These are phyloP conservation scores for Leccinum imitatum DNA, from an alignment of 768 basidiomycete genomes.

Conservation along the genomic window DNA sequence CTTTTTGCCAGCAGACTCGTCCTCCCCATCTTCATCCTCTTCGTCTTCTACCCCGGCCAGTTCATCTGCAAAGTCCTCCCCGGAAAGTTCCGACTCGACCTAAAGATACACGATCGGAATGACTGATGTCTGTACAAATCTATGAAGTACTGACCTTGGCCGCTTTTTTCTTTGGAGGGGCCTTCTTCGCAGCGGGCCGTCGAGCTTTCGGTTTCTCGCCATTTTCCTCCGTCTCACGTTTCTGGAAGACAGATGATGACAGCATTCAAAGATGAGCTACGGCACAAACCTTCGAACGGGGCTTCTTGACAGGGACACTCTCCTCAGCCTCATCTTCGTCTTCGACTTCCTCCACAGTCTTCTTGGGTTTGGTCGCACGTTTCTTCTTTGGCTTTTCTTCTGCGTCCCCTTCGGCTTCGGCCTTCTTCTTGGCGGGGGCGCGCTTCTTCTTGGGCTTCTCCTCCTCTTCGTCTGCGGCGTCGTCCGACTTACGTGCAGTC, in stretches of 20 bases:
- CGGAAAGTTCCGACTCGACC: slow-evolving; percentile 41
- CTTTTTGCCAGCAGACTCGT: slow-evolving; percentile 51
- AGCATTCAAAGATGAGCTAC: slow-evolving; percentile 7
- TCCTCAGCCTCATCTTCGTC: slow-evolving; percentile 36
- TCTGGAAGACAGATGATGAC: slow-evolving; percentile 23
- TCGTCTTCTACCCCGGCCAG: slow-evolving; percentile 48
- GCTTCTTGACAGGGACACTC: slow-evolving; percentile 35
- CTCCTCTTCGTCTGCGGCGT: slow-evolving; percentile 47
- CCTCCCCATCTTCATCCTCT: slow-evolving; percentile 42
- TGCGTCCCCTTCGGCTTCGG: slow-evolving; percentile 34
- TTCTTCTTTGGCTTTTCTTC: slow-evolving; percentile 39
- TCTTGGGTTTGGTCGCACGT: slow-evolving; percentile 33
- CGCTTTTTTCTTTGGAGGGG: slow-evolving; percentile 43
- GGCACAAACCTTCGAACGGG: slow-evolving; percentile 36
- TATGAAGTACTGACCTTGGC: slow-evolving; percentile 33
- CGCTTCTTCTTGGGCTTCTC: slow-evolving; percentile 57
- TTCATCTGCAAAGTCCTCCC: slow-evolving; percentile 48
- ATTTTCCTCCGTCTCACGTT: slow-evolving; percentile 33
- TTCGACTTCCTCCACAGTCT: slow-evolving; percentile 33
- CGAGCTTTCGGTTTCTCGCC: slow-evolving; percentile 50
- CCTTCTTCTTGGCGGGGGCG: slow-evolving; percentile 37
- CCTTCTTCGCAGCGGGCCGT: slow-evolving; percentile 46
- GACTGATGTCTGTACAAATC: neutral
- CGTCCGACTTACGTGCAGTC: slow-evolving; percentile 59
- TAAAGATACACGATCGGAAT: slow-evolving; percentile 6